Percentiles rank a stretch among this genome's conserved stretches.
phyloP scores from a whole-genome alignment of 192 early-diverging fungal genomes.

The Rhizophagus sp. region DNA sequence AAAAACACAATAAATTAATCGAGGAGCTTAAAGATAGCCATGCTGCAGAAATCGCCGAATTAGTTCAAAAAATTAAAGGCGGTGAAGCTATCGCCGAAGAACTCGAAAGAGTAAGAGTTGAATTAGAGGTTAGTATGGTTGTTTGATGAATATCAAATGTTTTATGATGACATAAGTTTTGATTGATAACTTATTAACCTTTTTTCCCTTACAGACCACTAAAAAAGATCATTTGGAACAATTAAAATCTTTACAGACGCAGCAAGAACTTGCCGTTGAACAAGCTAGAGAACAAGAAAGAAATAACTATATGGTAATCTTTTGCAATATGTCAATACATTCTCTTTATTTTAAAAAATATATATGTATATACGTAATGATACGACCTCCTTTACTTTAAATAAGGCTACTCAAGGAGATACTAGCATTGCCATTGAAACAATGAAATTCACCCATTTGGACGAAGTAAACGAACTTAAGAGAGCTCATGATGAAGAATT shows the following conservation, averaged over 20 bases:
- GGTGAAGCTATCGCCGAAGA: slow-evolving; percentile 7
- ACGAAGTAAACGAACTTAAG: slow-evolving; percentile 12
- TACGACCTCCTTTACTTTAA: not conserved
- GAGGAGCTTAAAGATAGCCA: not conserved
- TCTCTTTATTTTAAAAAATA: too few species aligned
- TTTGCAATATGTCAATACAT: not conserved
- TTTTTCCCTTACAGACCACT: not conserved
- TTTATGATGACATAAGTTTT: not conserved
- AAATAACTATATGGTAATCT: not conserved
- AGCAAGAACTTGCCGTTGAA: slow-evolving; percentile 14
- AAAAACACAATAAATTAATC: not conserved
- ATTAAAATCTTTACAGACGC: not conserved
- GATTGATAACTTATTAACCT: not conserved
- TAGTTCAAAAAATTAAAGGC: slow-evolving; percentile 2
- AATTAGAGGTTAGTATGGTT: slow-evolving; percentile 11
- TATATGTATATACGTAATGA: not conserved
- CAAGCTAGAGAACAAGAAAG: slow-evolving; percentile 4
- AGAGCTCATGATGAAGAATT: not conserved
- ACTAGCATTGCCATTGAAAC: slow-evolving; percentile 1
- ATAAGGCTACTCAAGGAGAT: slow-evolving; percentile 13
- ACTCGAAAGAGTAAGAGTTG: not conserved
- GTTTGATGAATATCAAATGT: not conserved
- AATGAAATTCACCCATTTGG: not conserved
- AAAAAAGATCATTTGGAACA: not conserved
- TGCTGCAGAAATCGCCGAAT: not conserved